Evolutionary conservation across 495 filamentous ascomycete species (phyloP).

Genomic region (Podospora pseudocomata): DNA sequence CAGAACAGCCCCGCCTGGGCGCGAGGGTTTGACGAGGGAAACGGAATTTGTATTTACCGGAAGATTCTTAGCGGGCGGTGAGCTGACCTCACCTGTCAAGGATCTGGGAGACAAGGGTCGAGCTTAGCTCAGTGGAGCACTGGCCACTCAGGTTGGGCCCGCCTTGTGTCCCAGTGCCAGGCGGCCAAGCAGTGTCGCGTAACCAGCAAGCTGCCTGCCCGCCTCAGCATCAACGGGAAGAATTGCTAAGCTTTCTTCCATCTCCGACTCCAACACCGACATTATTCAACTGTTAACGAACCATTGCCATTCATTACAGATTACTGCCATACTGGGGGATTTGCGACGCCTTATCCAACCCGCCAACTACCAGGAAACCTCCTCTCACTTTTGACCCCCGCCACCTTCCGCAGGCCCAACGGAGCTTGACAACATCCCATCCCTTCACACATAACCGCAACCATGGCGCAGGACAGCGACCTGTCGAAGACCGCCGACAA

Average conservation of each 20-base stretch:
- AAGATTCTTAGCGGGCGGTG: neutral
- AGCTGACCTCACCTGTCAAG: neutral
- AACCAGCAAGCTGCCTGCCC: constrained; percentile 34
- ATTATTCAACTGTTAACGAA: constrained; percentile 1
- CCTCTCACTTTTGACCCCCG: neutral
- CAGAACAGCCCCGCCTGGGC: neutral
- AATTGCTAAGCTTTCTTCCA: constrained; percentile 28
- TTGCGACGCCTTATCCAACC: neutral
- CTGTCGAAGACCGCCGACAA: constrained; percentile 81
- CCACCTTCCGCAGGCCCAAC: constrained; percentile 8
- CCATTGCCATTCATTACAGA: neutral
- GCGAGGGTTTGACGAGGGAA: neutral
- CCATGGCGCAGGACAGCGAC: constrained; percentile 91
- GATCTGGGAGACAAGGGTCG: constrained; percentile 9
- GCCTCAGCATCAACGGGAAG: constrained; percentile 6
- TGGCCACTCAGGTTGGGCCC: constrained; percentile 26
- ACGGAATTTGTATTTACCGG: constrained; percentile 5
- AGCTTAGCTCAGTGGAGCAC: constrained; percentile 12
- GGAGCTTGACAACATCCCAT: constrained; percentile 7
- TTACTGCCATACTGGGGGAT: neutral
- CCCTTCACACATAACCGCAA: constrained; percentile 19
- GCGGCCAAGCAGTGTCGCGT: constrained; percentile 43
- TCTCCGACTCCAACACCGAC: constrained; percentile 11
- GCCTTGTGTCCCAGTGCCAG: constrained; percentile 26
- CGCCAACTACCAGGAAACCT: neutral